Evolutionary conservation across 1,284 basidiomycete species (phyloP), one percentile per base, ranked within the genome.

Genomic region (Tylopilus sp.): DNA sequence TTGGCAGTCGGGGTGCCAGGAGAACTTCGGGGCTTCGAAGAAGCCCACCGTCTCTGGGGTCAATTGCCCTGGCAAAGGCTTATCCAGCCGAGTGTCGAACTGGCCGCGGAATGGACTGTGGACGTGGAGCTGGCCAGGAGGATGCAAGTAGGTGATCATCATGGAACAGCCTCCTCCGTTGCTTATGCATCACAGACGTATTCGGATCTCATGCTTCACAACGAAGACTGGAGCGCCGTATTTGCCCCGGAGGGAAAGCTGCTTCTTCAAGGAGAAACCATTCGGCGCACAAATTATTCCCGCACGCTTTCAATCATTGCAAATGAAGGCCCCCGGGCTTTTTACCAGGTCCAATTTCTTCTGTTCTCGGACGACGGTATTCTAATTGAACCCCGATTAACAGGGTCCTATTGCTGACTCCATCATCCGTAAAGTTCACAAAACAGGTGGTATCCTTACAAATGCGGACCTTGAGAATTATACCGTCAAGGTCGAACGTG

Each of bases 1-100:
- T 82, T 98, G 31, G 80, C 93, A 14, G 87, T 95, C 27, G 96
- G 87, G 35, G 90, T 97, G 3, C 96, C 96, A 1, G 93, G 95
- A 6, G 95, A 98, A 80, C 78, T 98, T 60, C 86, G 90, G 33
- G 96, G 95, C 5, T 85, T 98, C 34, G 88, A 91, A 76, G 90
- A 90, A 74, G 92, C 92, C 0, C 92, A 96, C 81, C 81, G 83
- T 48, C 85, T 88, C n/a, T 95, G 92, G 89, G 95, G 94, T 0
- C 85, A 80, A 48, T 76, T 97, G 13, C 84, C 89, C 0, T 98
- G 96, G 96, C 80, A 84, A 45, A 81, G 86, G 33, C 84, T 98
- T 33, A 88, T 98, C 25, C 81, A 87, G 74, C 95, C 96, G 1
- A 91, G 89, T 39, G 87, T 90, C 9, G 80, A 89, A 17, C 82